Base-by-base conservation (phyloP, 345 rosid species). In the Carallia brachiata region DNA sequence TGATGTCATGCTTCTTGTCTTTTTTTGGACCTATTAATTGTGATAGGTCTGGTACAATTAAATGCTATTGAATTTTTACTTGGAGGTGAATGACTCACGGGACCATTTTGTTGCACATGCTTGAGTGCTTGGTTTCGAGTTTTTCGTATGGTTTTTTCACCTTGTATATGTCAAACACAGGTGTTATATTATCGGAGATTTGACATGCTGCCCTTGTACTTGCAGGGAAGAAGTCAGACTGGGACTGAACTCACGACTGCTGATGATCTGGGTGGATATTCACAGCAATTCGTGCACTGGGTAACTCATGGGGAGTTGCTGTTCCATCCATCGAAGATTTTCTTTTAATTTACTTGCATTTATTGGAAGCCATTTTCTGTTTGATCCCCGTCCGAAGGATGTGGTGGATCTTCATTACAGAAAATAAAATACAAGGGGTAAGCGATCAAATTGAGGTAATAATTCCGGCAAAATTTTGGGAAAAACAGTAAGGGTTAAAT, bases 281-380 rank as follows among this genome's bases (percentile, higher is more conserved):
- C 93, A 23, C 73, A 82, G 61, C 79, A 84, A 56, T 95, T 89
- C 59, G 68, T 54, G 39, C 77, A 77, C 59, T 95, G 99, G 99
- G 90, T 95, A 52, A 81, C 72, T 36, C 69, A 86, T 18, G 97
- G 91, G 52, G 91, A 79, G 58, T 63, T 76, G 71, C 73, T 79
- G 55, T 78, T 65, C 79, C 74, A 15, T 13, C 75, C 74, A 15
- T 13, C 75, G 74, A 76, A 70, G 53, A 34, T 74, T 15, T n/a
- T 36, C 12, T 8, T 2, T 56, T 27, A 5, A 56, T 61, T 78
- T 78, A 52, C 68, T 18, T 63, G 19, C 64, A 69, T 67, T 54
- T 52, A 57, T 66, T 70, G 13, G 69, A 58, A 44, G 61, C 27
- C 23, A 62, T 68, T 48, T 52, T 16, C 71, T 50, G 47, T 70